phyloP scores from a whole-genome alignment of 768 basidiomycete species.

The Exidia glandulosa region DNA sequence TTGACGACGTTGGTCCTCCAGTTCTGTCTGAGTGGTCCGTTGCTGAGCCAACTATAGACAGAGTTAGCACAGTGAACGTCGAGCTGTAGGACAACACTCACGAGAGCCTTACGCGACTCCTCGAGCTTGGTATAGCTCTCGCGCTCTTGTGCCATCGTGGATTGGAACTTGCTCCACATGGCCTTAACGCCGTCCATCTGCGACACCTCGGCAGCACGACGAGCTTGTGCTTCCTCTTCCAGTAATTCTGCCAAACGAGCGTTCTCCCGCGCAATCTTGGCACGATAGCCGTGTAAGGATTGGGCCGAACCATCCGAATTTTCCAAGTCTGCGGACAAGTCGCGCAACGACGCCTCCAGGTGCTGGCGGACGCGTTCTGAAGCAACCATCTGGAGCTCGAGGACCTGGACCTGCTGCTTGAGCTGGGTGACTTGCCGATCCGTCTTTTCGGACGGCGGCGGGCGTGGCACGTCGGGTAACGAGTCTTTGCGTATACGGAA shows the following conservation, averaged over 20 bases:
- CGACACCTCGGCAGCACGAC: slow-evolving; percentile 47
- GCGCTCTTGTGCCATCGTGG: slow-evolving; percentile 45
- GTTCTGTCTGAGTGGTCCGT: slow-evolving; percentile 48
- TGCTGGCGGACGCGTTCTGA: slow-evolving; percentile 58
- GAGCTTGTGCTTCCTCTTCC: slow-evolving; percentile 53
- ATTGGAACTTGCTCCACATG: slow-evolving; percentile 58
- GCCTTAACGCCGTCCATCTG: slow-evolving; percentile 53
- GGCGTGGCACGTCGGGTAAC: slow-evolving; percentile 21
- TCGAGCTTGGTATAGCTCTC: slow-evolving; percentile 53
- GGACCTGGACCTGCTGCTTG: slow-evolving; percentile 53
- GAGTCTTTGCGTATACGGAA: slow-evolving; percentile 27
- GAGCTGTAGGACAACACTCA: slow-evolving; percentile 21
- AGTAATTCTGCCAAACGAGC: slow-evolving; percentile 41
- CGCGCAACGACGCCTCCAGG: slow-evolving; percentile 46
- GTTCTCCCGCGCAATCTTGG: slow-evolving; percentile 49
- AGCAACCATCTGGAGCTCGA: slow-evolving; percentile 58
- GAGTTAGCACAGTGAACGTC: background rate
- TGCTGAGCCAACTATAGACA: slow-evolving; percentile 51
- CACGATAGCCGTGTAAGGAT: slow-evolving; percentile 44
- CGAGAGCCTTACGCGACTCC: slow-evolving; percentile 59
- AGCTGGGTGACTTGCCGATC: slow-evolving; percentile 39
- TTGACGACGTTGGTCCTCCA: slow-evolving; percentile 54
- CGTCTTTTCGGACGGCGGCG: slow-evolving; percentile 13
- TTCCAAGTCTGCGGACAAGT: slow-evolving; percentile 50
- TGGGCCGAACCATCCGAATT: slow-evolving; percentile 56